Base-by-base conservation (phyloP, 805 yeast genomes). In the Sungouiozyma ichnusensis region DNA sequence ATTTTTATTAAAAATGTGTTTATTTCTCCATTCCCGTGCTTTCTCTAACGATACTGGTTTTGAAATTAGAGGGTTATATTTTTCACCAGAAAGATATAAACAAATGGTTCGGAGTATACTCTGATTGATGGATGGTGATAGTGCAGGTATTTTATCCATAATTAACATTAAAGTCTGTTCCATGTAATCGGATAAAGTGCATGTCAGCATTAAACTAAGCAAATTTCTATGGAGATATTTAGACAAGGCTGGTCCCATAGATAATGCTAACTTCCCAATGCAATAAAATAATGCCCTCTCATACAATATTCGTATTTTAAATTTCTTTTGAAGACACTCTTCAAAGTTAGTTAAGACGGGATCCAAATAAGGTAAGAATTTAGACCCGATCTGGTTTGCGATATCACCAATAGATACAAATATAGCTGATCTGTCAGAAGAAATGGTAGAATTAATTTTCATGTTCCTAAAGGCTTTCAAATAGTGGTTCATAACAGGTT, bases 211-310 rank as follows among this genome's bases (percentile, higher is more conserved):
- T 63, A 84, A 70, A 49, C 82, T 88, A 40, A 90, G 64, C 17
- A 90, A 72, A 53, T 85, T 94, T 47, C 81, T 74, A 48, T 86
- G 88, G 42, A 92, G 65, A 57, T 85, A 87, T 55, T 90, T 92
- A 0, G 96, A 85, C 43, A 90, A 67, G 0, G 95, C 94, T 11
- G 95, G 94, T 0, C 97, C 97, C 14, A 90, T 85, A 0, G 97
- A 90, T 19, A 73, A 72, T 0, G 96, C 88, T 32, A 92, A 65
- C 62, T 85, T 83, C 0, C 94, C 85, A 36, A 90, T 72, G 58
- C 97, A 92, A 51, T 83, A 85, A 54, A 88, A 90, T 16, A 90
- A 76, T 1, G 95, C 87, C 0, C 85, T 81, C 49, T 85, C 94
- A 36, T 82, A 77, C 38, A 82, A 87, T 54, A 77, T 81, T 44